A percentile compares a stretch with the other conserved stretches of the same genome.
phyloP scores from a whole-genome alignment of 1,284 basidiomycete genomes.

The Leccinum pseudoinsigne region DNA sequence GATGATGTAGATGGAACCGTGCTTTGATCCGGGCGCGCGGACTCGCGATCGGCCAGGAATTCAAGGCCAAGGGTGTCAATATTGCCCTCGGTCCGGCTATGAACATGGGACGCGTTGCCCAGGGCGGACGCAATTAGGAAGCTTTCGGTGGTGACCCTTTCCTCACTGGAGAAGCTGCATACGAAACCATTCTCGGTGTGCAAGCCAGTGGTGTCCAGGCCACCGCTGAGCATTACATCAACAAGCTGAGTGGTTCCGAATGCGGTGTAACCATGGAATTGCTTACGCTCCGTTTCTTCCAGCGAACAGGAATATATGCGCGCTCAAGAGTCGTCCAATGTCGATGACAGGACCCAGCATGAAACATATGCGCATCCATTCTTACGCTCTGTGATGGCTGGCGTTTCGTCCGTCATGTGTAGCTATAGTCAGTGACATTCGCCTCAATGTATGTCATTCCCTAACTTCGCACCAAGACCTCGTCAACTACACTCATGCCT shows the following conservation, averaged over 20 bases:
- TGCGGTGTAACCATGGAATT: neutral
- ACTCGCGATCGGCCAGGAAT: constrained; percentile 71
- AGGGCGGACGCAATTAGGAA: constrained; percentile 74
- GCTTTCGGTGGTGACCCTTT: constrained; percentile 68
- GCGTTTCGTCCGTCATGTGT: constrained; percentile 73
- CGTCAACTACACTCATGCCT: constrained; percentile 54
- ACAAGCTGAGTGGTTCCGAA: constrained; percentile 41
- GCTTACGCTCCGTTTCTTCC: constrained; percentile 31
- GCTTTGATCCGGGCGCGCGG: constrained; percentile 60
- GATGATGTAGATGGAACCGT: constrained; percentile 30
- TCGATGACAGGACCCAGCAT: constrained; percentile 66
- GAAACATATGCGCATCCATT: constrained; percentile 64
- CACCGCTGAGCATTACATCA: constrained; percentile 67
- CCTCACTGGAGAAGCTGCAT: constrained; percentile 63
- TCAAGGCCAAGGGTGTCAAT: constrained; percentile 73
- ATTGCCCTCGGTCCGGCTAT: constrained; percentile 58
- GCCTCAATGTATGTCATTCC: neutral
- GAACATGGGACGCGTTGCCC: constrained; percentile 46
- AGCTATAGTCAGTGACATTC: constrained; percentile 53
- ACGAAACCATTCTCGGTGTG: constrained; percentile 58
- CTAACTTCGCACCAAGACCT: constrained; percentile 23
- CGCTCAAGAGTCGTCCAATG: constrained; percentile 43
- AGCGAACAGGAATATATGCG: constrained; percentile 45
- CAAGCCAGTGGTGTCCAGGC: constrained; percentile 67
- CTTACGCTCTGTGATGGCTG: constrained; percentile 47